Evolutionary conservation across 768 basidiomycete genomes (phyloP).

Genomic region (Boletus rex-veris): DNA sequence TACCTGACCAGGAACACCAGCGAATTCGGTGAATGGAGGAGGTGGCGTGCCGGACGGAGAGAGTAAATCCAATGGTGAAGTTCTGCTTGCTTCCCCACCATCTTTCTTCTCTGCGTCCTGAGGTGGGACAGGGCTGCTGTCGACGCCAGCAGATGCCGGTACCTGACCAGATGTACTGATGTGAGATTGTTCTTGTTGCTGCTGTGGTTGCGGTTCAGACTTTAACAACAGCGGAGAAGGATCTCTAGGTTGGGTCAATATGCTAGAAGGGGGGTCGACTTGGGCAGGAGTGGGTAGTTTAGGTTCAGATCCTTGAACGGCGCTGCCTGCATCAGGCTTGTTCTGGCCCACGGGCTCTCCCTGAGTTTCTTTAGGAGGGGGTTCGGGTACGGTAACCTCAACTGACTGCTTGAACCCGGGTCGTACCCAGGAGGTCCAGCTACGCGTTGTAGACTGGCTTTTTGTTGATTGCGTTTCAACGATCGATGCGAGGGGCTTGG

Average conservation of each 20-base stretch:
- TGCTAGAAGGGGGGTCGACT: constrained; percentile 19
- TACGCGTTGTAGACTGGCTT: constrained; percentile 3
- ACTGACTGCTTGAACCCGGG: constrained; percentile 4
- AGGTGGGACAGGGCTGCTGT: constrained; percentile 2
- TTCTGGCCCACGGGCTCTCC: not conserved
- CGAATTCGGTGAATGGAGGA: constrained; percentile 26
- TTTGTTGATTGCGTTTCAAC: not conserved
- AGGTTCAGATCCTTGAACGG: constrained; percentile 9
- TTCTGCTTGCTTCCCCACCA: not conserved
- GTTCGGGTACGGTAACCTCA: not conserved
- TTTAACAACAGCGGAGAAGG: constrained; percentile 4
- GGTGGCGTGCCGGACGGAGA: constrained; percentile 11
- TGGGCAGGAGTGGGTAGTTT: constrained; percentile 21
- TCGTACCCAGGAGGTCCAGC: not conserved
- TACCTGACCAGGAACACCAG: constrained; percentile 5
- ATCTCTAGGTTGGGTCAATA: constrained; percentile 11
- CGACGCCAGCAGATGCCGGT: constrained; percentile 5
- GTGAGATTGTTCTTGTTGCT: not conserved
- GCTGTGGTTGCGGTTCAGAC: not conserved
- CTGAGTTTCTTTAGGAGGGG: constrained; percentile 4
- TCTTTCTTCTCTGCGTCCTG: not conserved
- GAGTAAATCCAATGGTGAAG: too few relatives aligned
- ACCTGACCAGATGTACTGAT: not conserved
- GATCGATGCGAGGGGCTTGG: constrained; percentile 5
- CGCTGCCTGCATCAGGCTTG: constrained; percentile 2